These are phyloP conservation scores for Reutealis trisperma DNA, from an alignment of 345 rosid genomes.

Conservation along the genomic window DNA sequence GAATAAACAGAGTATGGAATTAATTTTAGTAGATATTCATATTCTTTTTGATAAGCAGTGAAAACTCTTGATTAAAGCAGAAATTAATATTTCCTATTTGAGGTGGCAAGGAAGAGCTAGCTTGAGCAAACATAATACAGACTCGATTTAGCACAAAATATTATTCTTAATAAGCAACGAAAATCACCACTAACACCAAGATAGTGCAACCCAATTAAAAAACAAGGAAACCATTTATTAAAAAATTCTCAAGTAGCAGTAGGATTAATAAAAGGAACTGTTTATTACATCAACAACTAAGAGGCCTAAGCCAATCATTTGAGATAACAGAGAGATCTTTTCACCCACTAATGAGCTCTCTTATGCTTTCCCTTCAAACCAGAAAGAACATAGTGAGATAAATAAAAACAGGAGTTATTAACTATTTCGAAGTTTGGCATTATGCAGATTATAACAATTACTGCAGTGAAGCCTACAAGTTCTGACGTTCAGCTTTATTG, in stretches of 20 bases:
- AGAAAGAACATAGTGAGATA: not conserved
- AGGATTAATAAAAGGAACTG: not conserved
- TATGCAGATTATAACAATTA: not conserved
- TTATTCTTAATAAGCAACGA: not conserved
- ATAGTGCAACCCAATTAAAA: not conserved
- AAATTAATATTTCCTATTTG: not conserved
- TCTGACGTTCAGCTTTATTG: not conserved
- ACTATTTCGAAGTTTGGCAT: not conserved
- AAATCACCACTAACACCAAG: not conserved
- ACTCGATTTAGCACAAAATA: not conserved
- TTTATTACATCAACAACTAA: not conserved
- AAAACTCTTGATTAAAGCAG: not conserved
- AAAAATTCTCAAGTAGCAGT: not conserved
- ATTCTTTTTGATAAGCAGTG: not conserved
- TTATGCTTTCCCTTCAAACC: not conserved
- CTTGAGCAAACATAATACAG: not conserved
- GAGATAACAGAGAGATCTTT: not conserved
- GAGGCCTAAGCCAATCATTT: not conserved
- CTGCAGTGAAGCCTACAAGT: not conserved
- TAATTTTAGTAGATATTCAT: not conserved
- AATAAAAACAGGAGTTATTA: not conserved
- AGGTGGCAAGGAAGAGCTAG: not conserved
- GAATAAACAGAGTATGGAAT: not conserved
- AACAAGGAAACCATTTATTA: not conserved
- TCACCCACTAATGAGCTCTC: no score